Evolutionary conservation across 371 early-diverging fungal species (phyloP), one percentile per base, ranked within the genome.

Genomic region (Syncephalastrum sp.): DNA sequence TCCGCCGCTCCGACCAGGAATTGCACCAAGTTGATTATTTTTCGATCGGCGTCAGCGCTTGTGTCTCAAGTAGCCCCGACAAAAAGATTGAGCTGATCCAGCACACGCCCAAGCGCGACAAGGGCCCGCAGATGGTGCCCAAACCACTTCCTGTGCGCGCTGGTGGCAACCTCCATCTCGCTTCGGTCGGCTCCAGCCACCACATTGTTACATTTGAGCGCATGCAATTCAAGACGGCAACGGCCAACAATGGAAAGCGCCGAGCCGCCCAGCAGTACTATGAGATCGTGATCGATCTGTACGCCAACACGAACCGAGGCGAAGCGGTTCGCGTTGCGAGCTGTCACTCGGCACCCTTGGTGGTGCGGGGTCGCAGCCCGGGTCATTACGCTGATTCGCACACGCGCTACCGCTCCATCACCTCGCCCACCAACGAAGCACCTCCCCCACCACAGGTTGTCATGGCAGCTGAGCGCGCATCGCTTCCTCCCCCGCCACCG

Each of bases 161-260:
- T 29, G 85, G 82, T 21, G 84, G 83, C 2, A 70, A 72, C 33
- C 59, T 80, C 17, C 67, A 77, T 54, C 23, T 72, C 29, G 60
- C 69, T 16, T 54, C 70, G 4, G 63, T 69, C 10, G 70, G 69
- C 6, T 49, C 74, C 15, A 67, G 64, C 17, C 76, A 76, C 46
- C 72, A 67, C 44, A 68, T 86, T 3, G 82, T 79, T 5, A 84
- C 86, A 10, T 95, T 91, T 70, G 94, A 95, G 64, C 85, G 95
- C 12, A 68, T 95, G n/a, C 95, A 95, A 75, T 95, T 95, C 81
- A 93, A 93, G 69, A 85, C 88, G 0, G 92, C 94, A 19, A 95
- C 95, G 0, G 91, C 92, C 42, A 94, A 93, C 70, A 94, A 91
- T 60, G 91, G 91, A 47, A 88, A 88, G 61, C 82, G 91, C 47